phyloP scores from a whole-genome alignment of 495 filamentous ascomycete species.

The Aspergillus taichungensis region DNA sequence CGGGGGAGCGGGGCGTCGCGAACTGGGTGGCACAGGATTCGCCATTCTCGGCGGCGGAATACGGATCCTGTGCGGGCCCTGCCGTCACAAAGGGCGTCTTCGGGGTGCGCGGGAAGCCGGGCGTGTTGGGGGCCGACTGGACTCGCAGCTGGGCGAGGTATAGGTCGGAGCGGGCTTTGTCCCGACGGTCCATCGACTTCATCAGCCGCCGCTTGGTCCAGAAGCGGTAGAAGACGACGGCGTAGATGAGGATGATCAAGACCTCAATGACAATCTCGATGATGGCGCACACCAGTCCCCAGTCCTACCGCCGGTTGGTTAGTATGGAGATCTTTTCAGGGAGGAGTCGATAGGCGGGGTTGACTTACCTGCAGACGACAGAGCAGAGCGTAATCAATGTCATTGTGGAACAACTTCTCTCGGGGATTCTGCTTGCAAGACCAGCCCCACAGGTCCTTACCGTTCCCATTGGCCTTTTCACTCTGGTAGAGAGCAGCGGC shows the following conservation, averaged over 20 bases:
- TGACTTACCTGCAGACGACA: slow-evolving; percentile 80
- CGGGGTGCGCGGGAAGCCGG: slow-evolving; percentile 59
- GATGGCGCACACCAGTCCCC: slow-evolving; percentile 90
- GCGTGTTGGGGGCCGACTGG: slow-evolving; percentile 91
- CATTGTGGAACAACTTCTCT: slow-evolving; percentile 59
- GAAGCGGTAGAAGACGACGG: slow-evolving; percentile 89
- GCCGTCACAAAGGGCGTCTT: slow-evolving; percentile 35
- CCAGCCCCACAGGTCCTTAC: slow-evolving; percentile 96
- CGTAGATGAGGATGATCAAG: slow-evolving; percentile 87
- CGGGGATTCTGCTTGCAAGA: slow-evolving; percentile 83
- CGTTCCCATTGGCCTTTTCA: slow-evolving; percentile 58
- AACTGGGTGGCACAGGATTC: slow-evolving; percentile 34
- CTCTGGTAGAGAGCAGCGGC: slow-evolving; percentile 78
- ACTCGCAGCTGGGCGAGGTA: slow-evolving; percentile 91
- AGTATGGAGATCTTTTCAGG: not conserved
- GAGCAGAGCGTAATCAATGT: slow-evolving; percentile 83
- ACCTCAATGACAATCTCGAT: slow-evolving; percentile 94
- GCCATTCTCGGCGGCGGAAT: slow-evolving; percentile 51
- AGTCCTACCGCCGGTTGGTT: slow-evolving; percentile 59
- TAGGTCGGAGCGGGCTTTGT: slow-evolving; percentile 85
- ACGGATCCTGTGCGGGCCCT: slow-evolving; percentile 30
- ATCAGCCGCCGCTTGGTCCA: slow-evolving; percentile 88
- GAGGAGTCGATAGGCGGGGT: not conserved
- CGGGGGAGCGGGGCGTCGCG: slow-evolving; percentile 41
- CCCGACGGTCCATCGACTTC: slow-evolving; percentile 93